These are phyloP conservation scores for Podila clonocystis DNA, from an alignment of 192 early-diverging fungal genomes.

Conservation along the genomic window DNA sequence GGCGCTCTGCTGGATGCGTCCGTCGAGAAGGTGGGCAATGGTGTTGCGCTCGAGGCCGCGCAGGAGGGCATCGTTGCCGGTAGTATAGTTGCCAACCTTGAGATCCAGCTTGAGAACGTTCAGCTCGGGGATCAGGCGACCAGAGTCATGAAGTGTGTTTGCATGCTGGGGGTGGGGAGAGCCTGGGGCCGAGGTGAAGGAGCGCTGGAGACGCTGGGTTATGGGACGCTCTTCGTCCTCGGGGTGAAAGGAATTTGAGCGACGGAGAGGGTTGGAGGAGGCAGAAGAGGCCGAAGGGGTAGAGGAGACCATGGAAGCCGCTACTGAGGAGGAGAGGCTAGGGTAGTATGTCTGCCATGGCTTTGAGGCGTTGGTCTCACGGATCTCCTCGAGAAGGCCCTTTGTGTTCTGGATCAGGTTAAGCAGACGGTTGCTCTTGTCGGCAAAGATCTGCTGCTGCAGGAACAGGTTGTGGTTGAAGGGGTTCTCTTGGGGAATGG, in stretches of 20 bases:
- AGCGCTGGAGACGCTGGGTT: slow-evolving; percentile 34
- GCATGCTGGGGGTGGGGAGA: slow-evolving; percentile 23
- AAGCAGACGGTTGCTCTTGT: slow-evolving; percentile 78
- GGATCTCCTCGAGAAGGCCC: slow-evolving; percentile 73
- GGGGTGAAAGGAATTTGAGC: slow-evolving; percentile 44
- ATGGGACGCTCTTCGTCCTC: slow-evolving; percentile 37
- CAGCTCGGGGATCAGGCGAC: slow-evolving; percentile 54
- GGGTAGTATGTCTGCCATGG: slow-evolving; percentile 74
- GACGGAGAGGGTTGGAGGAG: slow-evolving; percentile 23
- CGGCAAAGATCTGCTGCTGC: slow-evolving; percentile 76
- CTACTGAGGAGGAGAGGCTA: slow-evolving; percentile 29
- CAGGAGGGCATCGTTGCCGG: slow-evolving; percentile 65
- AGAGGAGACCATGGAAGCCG: neutral
- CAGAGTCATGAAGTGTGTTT: slow-evolving; percentile 21
- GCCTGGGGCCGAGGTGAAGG: slow-evolving; percentile 42
- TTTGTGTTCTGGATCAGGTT: slow-evolving; percentile 72
- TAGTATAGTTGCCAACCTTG: slow-evolving; percentile 70
- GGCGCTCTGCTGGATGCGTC: slow-evolving; percentile 71
- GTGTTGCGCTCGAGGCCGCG: slow-evolving; percentile 73
- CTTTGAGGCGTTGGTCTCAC: slow-evolving; percentile 69
- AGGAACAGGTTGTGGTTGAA: slow-evolving; percentile 46
- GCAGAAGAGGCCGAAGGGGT: slow-evolving; percentile 20
- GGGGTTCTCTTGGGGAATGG: slow-evolving; percentile 36
- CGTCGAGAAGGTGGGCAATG: slow-evolving; percentile 77
- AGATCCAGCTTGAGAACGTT: slow-evolving; percentile 76